Evolutionary conservation across 1,284 basidiomycete species (phyloP).

Genomic region (Leccinum griseonigrum): DNA sequence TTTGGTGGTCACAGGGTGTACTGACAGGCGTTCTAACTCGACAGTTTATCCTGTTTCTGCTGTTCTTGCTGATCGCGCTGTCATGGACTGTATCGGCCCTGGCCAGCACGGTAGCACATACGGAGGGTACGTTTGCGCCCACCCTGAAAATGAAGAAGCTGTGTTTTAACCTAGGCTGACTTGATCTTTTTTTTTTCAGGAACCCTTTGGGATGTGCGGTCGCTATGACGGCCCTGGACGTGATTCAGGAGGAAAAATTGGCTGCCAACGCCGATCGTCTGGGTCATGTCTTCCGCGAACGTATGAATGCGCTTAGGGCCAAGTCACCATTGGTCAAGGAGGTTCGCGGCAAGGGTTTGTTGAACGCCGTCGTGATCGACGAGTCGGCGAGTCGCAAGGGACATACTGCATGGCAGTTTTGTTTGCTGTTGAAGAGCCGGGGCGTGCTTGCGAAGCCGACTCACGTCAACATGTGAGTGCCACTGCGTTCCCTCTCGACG

Average conservation of each 20-base stretch:
- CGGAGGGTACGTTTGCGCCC: conserved; percentile 61
- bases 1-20: conserved; percentile 1
- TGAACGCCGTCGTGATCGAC: conserved; percentile 96
- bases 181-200: conserved; percentile 36
- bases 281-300: conserved; percentile 79
- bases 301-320: conserved; percentile 52
- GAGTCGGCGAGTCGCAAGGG: conserved; percentile 74
- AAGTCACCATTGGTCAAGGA: conserved; percentile 68
- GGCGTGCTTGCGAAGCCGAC: conserved; percentile 96
- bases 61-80: conserved; percentile 83
- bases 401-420: conserved; percentile 94
- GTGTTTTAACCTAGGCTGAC: neutral
- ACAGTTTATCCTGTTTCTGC: conserved; percentile 95
- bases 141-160: neutral
- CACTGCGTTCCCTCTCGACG: conserved; percentile 1
- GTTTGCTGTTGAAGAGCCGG: conserved; percentile 87
- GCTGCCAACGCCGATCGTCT: conserved; percentile 75
- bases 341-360: conserved; percentile 83
- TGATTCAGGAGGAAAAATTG: conserved; percentile 85
- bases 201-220: conserved; percentile 97
- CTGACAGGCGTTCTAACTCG: conserved; percentile 13
- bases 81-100: conserved; percentile 96
- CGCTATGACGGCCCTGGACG: conserved; percentile 86
- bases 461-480: conserved; percentile 84
- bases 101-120: conserved; percentile 98